phyloP scores from a whole-genome alignment of 768 basidiomycete species.

The Hericium coralloides region DNA sequence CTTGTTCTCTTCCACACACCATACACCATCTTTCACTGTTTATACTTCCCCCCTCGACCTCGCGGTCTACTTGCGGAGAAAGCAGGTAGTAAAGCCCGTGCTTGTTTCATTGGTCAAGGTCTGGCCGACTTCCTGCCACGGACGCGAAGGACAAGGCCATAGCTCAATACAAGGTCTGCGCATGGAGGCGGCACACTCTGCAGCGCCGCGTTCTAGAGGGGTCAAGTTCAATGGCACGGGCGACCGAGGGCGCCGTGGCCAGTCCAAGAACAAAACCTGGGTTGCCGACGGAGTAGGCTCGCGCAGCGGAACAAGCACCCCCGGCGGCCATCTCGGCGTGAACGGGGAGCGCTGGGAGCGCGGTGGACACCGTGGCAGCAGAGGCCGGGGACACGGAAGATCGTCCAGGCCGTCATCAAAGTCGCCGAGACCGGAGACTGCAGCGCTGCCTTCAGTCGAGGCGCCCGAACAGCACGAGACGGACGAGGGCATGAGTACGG shows the following conservation, averaged over 20 bases:
- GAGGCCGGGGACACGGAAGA: conserved; percentile 24
- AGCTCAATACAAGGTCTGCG: background rate
- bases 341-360: conserved; percentile 58
- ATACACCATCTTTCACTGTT: too few species aligned
- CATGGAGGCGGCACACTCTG: background rate
- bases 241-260: conserved; percentile 5
- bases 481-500: conserved; percentile 26
- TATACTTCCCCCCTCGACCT: too few species aligned
- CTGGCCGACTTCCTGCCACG: too few species aligned
- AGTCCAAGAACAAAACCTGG: conserved; percentile 12
- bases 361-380: conserved; percentile 42
- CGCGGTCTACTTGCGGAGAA: too few species aligned
- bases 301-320: conserved; percentile 3
- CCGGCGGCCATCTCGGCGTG: conserved; percentile 11
- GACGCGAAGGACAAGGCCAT: too few species aligned
- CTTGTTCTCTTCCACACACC: too few species aligned
- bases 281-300: conserved; percentile 3
- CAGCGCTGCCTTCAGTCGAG: conserved; percentile 5
- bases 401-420: conserved; percentile 32
- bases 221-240: background rate
- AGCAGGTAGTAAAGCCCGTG: too few species aligned
- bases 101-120: too few species aligned
- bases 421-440: conserved; percentile 22
- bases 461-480: conserved; percentile 16
- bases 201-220: background rate